Base-by-base conservation (phyloP, 495 filamentous ascomycete species). In the Aspergillus leporis region DNA sequence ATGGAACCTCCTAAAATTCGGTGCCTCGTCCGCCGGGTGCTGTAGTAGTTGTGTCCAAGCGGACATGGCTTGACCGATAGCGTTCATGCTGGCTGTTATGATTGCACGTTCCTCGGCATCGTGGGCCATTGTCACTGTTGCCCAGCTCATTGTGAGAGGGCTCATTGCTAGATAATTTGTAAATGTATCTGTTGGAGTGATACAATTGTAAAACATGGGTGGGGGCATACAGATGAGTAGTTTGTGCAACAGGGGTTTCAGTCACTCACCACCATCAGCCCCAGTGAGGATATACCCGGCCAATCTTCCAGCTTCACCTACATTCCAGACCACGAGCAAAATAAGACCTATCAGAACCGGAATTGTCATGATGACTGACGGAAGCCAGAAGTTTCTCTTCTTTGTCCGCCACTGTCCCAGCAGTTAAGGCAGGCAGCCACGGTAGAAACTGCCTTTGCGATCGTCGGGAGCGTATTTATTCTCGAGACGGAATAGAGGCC, bases 101-200 rank as follows among this genome's bases (percentile, higher is more conserved):
- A 74, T 64, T 13, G 70, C 70, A 16, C 70, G 61, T 43, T 72
- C 71, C 48, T 74, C 72, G 19, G 72, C 70, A 36, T 75, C 72
- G 9, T 68, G 63, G 5, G 69, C 60, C 66, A 71, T 71, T 12
- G 66, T 60, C 16, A 68, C 59, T 5, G 68, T 71, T 21, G 70
- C 70, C 70, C 70, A 74, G 45, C 66, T 66, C 70, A 71, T 71
- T 4, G 66, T 72, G 23, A 74, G 53, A 10, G 69, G 71, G 36
- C 66, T 70, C 49, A 69, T 67, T 51, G 69, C 69, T 74, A 58
- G 18, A 32, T 53, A 52, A 45, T 25, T 58, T 21, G 31, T 5
- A 5, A n/a, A n/a, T n/a, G n/a, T n/a, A n/a, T 32, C 10, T 5
- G 31, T 32, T 32, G 10, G 31, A 36, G 5, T 43, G 38, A 4